Evolutionary conservation across 2,329 filamentous ascomycete genomes (phyloP).

Genomic region (Colletotrichum navitas): DNA sequence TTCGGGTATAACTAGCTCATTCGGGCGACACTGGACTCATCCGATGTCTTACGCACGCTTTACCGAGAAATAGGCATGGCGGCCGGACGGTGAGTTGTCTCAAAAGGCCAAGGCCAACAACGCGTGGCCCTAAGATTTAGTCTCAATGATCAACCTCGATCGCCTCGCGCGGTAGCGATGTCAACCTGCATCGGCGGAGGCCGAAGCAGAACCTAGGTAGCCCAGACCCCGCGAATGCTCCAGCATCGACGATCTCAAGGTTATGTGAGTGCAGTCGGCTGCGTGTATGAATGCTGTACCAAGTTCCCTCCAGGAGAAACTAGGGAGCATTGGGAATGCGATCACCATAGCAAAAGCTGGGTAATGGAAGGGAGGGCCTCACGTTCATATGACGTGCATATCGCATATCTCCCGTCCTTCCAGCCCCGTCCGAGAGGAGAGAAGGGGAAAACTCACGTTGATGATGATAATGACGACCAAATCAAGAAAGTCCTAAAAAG

Average conservation of each 20-base stretch:
- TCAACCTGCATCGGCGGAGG: slow-evolving; percentile 2
- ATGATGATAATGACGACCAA: background rate
- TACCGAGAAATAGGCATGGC: background rate
- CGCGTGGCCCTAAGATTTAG: background rate
- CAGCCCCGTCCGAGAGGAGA: background rate
- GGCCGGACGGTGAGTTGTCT: slow-evolving; percentile 27
- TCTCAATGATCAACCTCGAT: background rate
- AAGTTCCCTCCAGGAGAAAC: background rate
- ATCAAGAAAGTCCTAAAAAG: background rate
- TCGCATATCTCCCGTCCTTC: slow-evolving; percentile 3
- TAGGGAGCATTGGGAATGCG: slow-evolving; percentile 14
- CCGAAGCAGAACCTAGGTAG: background rate
- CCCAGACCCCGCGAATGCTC: background rate
- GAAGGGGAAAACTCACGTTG: background rate
- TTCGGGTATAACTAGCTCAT: background rate
- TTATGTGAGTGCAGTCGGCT: background rate
- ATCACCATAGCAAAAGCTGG: slow-evolving; percentile 6
- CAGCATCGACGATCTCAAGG: background rate
- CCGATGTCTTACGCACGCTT: background rate
- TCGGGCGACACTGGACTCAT: slow-evolving; percentile 12
- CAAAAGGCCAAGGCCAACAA: slow-evolving; percentile 5
- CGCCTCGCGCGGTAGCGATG: slow-evolving; percentile 1
- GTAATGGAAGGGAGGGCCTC: background rate
- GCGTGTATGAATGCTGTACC: background rate
- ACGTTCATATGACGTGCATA: background rate